These are phyloP conservation scores for Limtongia smithiae DNA, from an alignment of 805 yeast genomes.

Conservation along the genomic window DNA sequence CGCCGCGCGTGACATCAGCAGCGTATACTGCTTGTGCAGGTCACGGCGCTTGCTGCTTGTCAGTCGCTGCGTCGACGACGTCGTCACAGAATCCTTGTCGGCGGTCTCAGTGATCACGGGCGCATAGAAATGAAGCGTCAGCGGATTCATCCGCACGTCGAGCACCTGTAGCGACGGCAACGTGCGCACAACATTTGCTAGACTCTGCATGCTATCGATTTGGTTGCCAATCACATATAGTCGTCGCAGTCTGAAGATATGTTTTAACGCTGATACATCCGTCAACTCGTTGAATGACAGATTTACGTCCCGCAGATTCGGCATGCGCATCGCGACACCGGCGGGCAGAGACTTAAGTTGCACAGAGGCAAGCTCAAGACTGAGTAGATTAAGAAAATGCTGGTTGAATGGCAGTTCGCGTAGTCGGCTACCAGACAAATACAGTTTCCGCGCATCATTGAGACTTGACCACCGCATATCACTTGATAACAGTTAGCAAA, in stretches of 20 bases:
- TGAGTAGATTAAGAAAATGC: conserved; percentile 35
- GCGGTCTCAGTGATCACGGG: conserved; percentile 17
- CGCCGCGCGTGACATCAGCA: conserved; percentile 18
- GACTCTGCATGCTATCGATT: conserved; percentile 24
- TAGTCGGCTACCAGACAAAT: conserved; percentile 41
- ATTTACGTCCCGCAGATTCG: conserved; percentile 38
- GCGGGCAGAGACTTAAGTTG: conserved; percentile 32
- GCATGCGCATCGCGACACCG: conserved; percentile 28
- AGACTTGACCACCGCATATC: conserved; percentile 20
- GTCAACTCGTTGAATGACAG: conserved; percentile 34
- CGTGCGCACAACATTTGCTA: conserved; percentile 27
- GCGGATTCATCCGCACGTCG: conserved; percentile 36
- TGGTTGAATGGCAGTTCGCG: conserved; percentile 24
- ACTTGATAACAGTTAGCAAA: not conserved
- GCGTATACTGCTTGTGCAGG: conserved; percentile 18
- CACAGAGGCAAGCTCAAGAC: conserved; percentile 34
- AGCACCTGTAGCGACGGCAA: conserved; percentile 29
- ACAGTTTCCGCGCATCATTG: conserved; percentile 38
- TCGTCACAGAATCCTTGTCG: not conserved
- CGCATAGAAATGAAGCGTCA: conserved; percentile 32
- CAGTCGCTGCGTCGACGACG: not conserved
- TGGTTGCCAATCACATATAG: conserved; percentile 34
- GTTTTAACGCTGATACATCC: conserved; percentile 32
- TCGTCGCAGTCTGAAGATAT: conserved; percentile 32
- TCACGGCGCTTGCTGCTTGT: too few relatives aligned